These are phyloP conservation scores for Keqinozyma sinolaborantium DNA, from an alignment of 1,139 yeast genomes.

Conservation along the genomic window DNA sequence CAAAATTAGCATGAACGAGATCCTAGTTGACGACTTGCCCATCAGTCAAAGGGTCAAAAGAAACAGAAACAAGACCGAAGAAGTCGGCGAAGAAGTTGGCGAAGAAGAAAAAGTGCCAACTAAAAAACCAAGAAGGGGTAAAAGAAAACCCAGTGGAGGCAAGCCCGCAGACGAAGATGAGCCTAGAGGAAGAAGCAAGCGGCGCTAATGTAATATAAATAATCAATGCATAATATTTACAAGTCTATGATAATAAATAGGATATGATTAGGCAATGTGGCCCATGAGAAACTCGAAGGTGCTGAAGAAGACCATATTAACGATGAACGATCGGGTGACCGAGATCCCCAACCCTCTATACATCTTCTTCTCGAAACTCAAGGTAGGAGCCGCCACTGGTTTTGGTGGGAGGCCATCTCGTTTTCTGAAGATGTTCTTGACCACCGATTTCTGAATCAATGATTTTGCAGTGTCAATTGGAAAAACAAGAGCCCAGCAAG, in stretches of 20 bases:
- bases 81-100: neutral
- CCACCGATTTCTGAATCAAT: conserved; percentile 68
- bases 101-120: conserved; percentile 1
- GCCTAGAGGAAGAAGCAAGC: conserved; percentile 4
- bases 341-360: conserved; percentile 80
- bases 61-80: conserved; percentile 4
- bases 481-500: conserved; percentile 70
- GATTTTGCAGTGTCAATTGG: conserved; percentile 82
- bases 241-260: conserved; percentile 7
- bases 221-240: no score
- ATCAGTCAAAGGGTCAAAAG: conserved; percentile 16
- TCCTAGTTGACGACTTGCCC: conserved; percentile 17
- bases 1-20: conserved; percentile 29
- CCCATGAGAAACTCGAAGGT: conserved; percentile 66
- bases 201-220: conserved; percentile 2
- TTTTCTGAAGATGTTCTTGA: conserved; percentile 57
- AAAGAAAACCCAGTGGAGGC: conserved; percentile 1
- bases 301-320: conserved; percentile 75
- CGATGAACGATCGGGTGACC: conserved; percentile 63
- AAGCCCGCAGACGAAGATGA: conserved; percentile 1
- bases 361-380: conserved; percentile 44
- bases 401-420: conserved; percentile 40
- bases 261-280: conserved; percentile 28
- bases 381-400: conserved; percentile 25
- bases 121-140: conserved; percentile 5